Percentiles rank a stretch among this genome's conserved stretches.
These are phyloP conservation scores for Penicillium macrosclerotiorum DNA, from an alignment of 495 filamentous ascomycete species.

Conservation along the genomic window DNA sequence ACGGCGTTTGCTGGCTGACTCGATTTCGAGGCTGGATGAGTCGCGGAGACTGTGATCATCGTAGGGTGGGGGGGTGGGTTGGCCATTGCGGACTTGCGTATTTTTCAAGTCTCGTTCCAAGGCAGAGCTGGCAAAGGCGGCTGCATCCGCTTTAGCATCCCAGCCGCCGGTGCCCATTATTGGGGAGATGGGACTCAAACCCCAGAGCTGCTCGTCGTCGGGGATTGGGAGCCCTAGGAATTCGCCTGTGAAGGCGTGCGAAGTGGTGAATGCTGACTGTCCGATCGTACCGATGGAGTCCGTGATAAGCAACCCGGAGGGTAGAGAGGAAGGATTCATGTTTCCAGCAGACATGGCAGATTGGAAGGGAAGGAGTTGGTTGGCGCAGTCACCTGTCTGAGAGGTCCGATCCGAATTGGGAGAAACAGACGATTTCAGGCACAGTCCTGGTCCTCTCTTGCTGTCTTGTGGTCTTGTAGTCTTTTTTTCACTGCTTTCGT, in stretches of 20 bases:
- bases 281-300: slow-evolving; percentile 12
- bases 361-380: background rate
- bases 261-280: slow-evolving; percentile 20
- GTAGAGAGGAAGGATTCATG: slow-evolving; percentile 15
- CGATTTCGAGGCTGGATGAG: slow-evolving; percentile 6
- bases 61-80: slow-evolving; percentile 42
- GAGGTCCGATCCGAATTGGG: too few species aligned
- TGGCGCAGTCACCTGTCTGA: slow-evolving; percentile 1
- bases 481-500: too few species aligned
- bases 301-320: slow-evolving; percentile 8
- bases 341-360: slow-evolving; percentile 19
- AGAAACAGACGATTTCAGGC: too few species aligned
- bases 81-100: slow-evolving; percentile 41
- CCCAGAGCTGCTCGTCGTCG: slow-evolving; percentile 38
- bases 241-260: slow-evolving; percentile 27
- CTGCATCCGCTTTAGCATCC: slow-evolving; percentile 27
- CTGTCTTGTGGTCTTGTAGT: too few species aligned
- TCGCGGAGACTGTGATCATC: slow-evolving; percentile 21
- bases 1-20: slow-evolving; percentile 14
- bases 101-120: slow-evolving; percentile 36
- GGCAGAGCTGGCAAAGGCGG: slow-evolving; percentile 19
- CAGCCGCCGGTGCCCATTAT: slow-evolving; percentile 21
- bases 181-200: slow-evolving; percentile 31
- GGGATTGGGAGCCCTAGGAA: slow-evolving; percentile 28
- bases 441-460: background rate